A percentile compares a stretch with the other conserved stretches of the same genome.
These are phyloP conservation scores for Ramaria sp. DNA, from an alignment of 768 basidiomycete genomes.

Conservation along the genomic window DNA sequence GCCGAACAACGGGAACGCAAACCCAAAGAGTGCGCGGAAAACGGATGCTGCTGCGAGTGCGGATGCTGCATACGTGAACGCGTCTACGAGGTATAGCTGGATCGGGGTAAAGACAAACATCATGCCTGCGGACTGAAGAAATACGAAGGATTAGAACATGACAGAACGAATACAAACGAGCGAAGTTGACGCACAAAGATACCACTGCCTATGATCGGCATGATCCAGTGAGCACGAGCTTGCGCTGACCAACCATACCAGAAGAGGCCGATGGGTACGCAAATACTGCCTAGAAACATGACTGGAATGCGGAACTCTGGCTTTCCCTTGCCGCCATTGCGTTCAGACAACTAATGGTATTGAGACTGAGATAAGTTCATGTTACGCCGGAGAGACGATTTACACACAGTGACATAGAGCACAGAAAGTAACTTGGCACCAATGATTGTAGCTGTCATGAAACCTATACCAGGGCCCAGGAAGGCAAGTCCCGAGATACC, in stretches of 20 bases:
- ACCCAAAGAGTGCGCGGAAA: constrained; percentile 13
- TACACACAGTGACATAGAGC: constrained; percentile 37
- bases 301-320: constrained; percentile 19
- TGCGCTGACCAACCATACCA: constrained; percentile 15
- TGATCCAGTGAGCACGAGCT: constrained; percentile 10
- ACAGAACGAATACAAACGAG: neutral
- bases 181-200: constrained; percentile 10
- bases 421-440: constrained; percentile 37
- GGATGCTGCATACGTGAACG: constrained; percentile 12
- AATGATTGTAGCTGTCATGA: constrained; percentile 35
- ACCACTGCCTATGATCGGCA: constrained; percentile 13
- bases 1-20: constrained; percentile 15
- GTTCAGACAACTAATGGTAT: constrained; percentile 8
- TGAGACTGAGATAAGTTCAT: constrained; percentile 2
- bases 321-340: constrained; percentile 3
- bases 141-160: too few species aligned
- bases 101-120: constrained; percentile 11
- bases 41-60: constrained; percentile 12
- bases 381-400: too few species aligned
- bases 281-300: constrained; percentile 22
- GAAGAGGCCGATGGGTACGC: constrained; percentile 24
- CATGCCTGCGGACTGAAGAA: neutral
- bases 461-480: constrained; percentile 48
- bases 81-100: constrained; percentile 13
- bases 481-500: constrained; percentile 25